Base-by-base conservation (phyloP, 169 alveolate genomes). In the Cryptosporidium meleagridis region DNA sequence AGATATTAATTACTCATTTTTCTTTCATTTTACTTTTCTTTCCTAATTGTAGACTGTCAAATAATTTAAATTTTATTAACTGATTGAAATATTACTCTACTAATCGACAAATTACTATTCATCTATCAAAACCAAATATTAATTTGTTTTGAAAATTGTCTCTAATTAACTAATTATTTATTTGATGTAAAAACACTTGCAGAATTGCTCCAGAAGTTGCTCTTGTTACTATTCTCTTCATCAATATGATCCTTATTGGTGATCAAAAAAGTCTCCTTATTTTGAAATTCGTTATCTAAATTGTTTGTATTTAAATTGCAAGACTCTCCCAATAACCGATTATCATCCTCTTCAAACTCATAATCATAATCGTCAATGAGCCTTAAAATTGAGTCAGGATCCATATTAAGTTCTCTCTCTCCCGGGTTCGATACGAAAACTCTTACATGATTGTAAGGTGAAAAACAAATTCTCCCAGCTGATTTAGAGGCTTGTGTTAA, bases 401-500 rank as follows among this genome's bases (percentile, higher is more conserved):
- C 89, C 26, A 80, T 62, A 65, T 65, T 80, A 0, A 80, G 45
- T 16, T 80, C 89, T 33, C 89, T 80, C 44, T 80, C 89, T 2
- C 89, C 89, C 0, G 89, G 89, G 41, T 80, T 80, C 0, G 89
- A 67, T 12, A 80, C 67, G 31, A 80, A 80, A 18, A 80, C 89
- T 33, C 89, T 80, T 8, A 80, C 89, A 33, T 80, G 75, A 69
- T 80, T 80, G 45, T 80, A 80, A 16, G 89, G 89, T n/a, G 89
- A 80, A 65, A 80, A 80, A 31, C 80, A 62, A 14, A 80, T 80
- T 45, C 89, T 80, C n/a, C 89, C 89, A 10, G 89, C 41, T 9
- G 75, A 80, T 23, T 62, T 80, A 14, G 86, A 75, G 23, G 44
- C 16, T 39, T 52, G 86, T n/a, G 62, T 21, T 29, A 7, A 59